Evolutionary conservation across 2,329 filamentous ascomycete genomes (phyloP).

Genomic region (Neonectria sp.): DNA sequence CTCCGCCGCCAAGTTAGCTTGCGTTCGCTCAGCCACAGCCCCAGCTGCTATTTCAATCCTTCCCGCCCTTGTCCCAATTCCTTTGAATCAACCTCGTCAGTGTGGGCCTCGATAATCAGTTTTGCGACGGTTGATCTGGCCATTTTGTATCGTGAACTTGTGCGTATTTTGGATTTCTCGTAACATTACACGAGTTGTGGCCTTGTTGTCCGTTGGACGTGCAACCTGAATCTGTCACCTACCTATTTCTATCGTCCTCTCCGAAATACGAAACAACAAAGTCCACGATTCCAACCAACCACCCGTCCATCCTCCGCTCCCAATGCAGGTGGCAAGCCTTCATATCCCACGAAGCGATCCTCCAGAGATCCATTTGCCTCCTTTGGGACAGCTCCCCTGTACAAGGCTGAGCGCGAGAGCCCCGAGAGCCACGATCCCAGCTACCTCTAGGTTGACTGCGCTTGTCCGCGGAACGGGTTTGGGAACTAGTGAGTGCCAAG

Average conservation of each 20-base stretch:
- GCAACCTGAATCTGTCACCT: background rate
- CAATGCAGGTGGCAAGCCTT: conserved; percentile 1
- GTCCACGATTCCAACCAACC: background rate
- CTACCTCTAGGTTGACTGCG: conserved; percentile 2
- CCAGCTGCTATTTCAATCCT: conserved; percentile 41
- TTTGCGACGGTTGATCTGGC: background rate
- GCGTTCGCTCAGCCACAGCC: conserved; percentile 41
- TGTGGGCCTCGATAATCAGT: background rate
- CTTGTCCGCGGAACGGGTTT: background rate
- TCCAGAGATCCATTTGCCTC: background rate
- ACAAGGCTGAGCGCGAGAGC: conserved; percentile 7
- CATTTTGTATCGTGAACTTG: background rate
- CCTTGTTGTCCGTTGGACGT: background rate
- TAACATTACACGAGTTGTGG: background rate
- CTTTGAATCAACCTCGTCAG: background rate
- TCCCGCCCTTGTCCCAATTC: conserved; percentile 9
- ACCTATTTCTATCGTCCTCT: background rate
- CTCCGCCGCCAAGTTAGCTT: conserved; percentile 24
- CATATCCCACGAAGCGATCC: background rate
- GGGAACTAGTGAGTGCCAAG: background rate
- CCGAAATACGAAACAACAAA: background rate
- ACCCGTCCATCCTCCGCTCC: background rate
- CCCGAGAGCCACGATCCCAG: background rate
- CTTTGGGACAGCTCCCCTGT: background rate
- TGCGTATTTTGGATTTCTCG: background rate